A percentile compares a stretch with the other conserved stretches of the same genome.
Evolutionary conservation across 78 protist genomes (phyloP).

Genomic region (Chrysochromulina parva): DNA sequence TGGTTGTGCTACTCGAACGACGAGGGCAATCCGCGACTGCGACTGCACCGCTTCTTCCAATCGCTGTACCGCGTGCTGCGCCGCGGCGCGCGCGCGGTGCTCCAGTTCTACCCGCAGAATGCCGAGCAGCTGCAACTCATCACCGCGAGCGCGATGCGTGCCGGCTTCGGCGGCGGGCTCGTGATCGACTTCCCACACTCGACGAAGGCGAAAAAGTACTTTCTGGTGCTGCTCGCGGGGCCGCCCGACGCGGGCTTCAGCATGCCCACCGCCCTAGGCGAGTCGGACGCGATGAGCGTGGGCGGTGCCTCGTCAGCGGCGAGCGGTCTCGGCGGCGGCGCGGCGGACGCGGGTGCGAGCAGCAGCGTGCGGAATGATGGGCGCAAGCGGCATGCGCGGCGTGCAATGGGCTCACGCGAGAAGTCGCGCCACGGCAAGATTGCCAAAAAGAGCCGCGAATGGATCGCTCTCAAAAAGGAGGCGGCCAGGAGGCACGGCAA

Average conservation of each 20-base stretch:
- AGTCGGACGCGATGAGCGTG: background rate
- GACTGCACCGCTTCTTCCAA: slow-evolving; percentile 37
- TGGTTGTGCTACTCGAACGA: slow-evolving; percentile 55
- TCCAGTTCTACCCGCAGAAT: slow-evolving; percentile 62
- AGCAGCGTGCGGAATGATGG: too few species aligned
- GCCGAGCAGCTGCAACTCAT: slow-evolving; percentile 38
- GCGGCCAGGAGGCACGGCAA: too few species aligned
- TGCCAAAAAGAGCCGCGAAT: too few species aligned
- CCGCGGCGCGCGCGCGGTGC: slow-evolving; percentile 55
- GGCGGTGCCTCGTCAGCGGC: too few species aligned
- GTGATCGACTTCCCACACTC: background rate
- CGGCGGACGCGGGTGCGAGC: too few species aligned
- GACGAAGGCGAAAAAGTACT: slow-evolving; percentile 37
- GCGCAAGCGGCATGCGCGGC: too few species aligned
- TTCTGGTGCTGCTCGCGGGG: background rate
- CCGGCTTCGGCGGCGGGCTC: slow-evolving; percentile 47
- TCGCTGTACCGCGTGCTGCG: slow-evolving; percentile 9
- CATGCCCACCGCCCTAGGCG: background rate
- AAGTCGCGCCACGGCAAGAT: too few species aligned
- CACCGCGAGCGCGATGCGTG: slow-evolving; percentile 16
- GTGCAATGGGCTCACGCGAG: too few species aligned
- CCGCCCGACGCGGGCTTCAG: background rate
- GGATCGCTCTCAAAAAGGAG: too few species aligned
- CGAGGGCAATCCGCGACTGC: background rate
- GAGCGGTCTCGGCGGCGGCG: too few species aligned